Evolutionary conservation across 1,284 basidiomycete species (phyloP).

Genomic region (Cutaneotrichosporon cavernicola): DNA sequence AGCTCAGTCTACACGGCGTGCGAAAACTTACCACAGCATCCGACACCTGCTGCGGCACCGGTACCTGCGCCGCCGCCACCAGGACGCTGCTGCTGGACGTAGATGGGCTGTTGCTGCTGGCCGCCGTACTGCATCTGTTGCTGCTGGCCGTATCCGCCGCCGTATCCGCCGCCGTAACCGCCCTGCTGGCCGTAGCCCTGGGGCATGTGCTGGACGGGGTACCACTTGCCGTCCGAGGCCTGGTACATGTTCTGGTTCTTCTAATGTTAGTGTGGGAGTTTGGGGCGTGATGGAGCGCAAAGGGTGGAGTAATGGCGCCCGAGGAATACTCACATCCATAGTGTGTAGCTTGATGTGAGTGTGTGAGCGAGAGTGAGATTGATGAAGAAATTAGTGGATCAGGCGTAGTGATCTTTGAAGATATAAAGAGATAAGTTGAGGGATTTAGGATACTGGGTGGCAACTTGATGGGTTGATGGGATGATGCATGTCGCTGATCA

Average conservation of each 20-base stretch:
- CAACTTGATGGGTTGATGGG: neutral
- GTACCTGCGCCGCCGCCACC: conserved; percentile 15
- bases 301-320: neutral
- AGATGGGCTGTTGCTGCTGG: conserved; percentile 22
- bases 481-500: neutral
- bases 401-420: neutral
- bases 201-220: conserved; percentile 24
- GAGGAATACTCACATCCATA: conserved; percentile 11
- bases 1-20: neutral
- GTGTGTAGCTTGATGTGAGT: neutral
- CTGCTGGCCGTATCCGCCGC: conserved; percentile 15
- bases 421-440: neutral
- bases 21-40: conserved; percentile 22
- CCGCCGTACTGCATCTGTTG: conserved; percentile 23
- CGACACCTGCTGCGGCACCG: conserved; percentile 15
- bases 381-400: neutral
- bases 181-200: conserved; percentile 14
- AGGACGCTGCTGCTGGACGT: conserved; percentile 25
- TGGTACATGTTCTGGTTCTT: conserved; percentile 26
- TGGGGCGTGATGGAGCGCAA: neutral
- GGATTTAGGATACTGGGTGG: neutral
- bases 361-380: neutral
- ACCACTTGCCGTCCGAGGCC: conserved; percentile 29
- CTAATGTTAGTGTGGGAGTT: neutral
- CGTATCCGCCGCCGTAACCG: conserved; percentile 5